These are phyloP conservation scores for Lentinus brumalis DNA, from an alignment of 768 basidiomycete species.

Conservation along the genomic window DNA sequence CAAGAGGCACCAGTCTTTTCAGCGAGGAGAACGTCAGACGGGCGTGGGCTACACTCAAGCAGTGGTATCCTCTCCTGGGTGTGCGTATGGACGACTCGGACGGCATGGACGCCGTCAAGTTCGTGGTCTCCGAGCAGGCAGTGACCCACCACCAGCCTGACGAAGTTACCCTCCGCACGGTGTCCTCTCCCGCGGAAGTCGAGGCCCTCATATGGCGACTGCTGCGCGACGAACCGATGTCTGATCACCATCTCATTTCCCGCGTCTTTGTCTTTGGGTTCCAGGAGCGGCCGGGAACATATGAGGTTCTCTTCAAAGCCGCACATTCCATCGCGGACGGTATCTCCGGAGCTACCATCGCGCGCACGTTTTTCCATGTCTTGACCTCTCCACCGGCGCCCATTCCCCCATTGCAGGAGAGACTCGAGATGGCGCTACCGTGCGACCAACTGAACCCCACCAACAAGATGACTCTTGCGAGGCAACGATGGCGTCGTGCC, in stretches of 20 bases:
- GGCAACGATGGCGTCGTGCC: constrained; percentile 48
- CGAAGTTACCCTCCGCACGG: constrained; percentile 42
- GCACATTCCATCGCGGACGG: constrained; percentile 57
- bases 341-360: constrained; percentile 41
- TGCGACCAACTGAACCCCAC: constrained; percentile 41
- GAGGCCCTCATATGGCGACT: constrained; percentile 30
- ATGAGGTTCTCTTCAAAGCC: constrained; percentile 46
- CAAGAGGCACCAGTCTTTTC: constrained; percentile 24
- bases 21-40: constrained; percentile 37
- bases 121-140: constrained; percentile 43
- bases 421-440: constrained; percentile 44
- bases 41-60: constrained; percentile 52
- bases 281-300: constrained; percentile 35
- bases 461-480: constrained; percentile 35
- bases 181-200: constrained; percentile 40
- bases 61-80: constrained; percentile 51
- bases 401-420: constrained; percentile 35
- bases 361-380: constrained; percentile 48
- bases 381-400: constrained; percentile 30
- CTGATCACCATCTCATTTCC: constrained; percentile 45
- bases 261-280: constrained; percentile 45
- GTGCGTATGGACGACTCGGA: constrained; percentile 39
- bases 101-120: constrained; percentile 33
- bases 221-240: constrained; percentile 34
- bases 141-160: constrained; percentile 33